phyloP scores from a whole-genome alignment of 495 filamentous ascomycete species.

The Lophiotrema nucula region DNA sequence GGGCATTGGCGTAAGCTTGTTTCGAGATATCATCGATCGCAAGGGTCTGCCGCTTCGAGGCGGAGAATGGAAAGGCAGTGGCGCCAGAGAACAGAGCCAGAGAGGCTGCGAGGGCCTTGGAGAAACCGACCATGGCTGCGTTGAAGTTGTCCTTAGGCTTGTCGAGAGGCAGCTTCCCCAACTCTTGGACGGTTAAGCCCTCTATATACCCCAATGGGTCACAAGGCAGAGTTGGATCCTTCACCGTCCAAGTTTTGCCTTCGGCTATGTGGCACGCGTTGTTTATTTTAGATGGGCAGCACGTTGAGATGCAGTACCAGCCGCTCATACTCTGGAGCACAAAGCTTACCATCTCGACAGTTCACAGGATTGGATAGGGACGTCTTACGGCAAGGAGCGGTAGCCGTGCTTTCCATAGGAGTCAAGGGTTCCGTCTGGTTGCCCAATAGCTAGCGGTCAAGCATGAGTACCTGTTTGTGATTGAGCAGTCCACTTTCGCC shows the following conservation, averaged over 20 bases:
- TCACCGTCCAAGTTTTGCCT: neutral
- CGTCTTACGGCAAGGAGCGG: neutral
- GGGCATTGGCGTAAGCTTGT: slow-evolving; percentile 23
- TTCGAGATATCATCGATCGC: slow-evolving; percentile 16
- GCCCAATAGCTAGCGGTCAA: slow-evolving; percentile 1
- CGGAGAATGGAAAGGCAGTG: neutral
- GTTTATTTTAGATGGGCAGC: slow-evolving; percentile 20
- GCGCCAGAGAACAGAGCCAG: slow-evolving; percentile 24
- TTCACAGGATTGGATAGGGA: neutral
- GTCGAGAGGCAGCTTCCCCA: neutral
- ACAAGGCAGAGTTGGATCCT: neutral
- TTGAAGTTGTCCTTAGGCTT: neutral
- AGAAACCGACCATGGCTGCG: slow-evolving; percentile 15
- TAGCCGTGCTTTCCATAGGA: neutral
- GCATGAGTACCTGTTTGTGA: slow-evolving; percentile 1
- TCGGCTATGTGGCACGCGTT: slow-evolving; percentile 2
- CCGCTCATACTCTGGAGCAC: neutral
- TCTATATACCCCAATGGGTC: slow-evolving; percentile 17
- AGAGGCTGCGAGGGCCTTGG: slow-evolving; percentile 23
- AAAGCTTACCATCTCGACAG: neutral
- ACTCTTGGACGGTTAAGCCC: neutral
- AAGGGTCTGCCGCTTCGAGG: slow-evolving; percentile 20
- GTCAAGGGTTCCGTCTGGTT: neutral
- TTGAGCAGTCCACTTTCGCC: neutral
- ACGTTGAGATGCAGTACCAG: slow-evolving; percentile 1